Conservation (phyloP, 192 early-diverging fungal genomes). For the Kickxella alabastrina region DNA sequence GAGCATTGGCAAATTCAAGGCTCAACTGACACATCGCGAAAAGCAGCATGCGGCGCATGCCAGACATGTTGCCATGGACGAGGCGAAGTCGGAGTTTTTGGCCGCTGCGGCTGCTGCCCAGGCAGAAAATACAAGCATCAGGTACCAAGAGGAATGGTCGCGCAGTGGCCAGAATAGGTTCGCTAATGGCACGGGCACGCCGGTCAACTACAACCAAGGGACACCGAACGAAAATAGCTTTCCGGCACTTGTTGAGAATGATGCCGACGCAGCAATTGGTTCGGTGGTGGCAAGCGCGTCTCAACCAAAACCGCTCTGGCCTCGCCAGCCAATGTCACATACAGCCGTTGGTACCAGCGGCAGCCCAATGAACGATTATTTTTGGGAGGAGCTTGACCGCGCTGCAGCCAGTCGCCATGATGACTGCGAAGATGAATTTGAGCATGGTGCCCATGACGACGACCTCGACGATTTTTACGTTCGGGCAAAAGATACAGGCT, state of each 20-base stretch:
- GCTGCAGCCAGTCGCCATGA: constrained; percentile 5
- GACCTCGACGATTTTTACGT: constrained; percentile 22
- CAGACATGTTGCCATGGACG: constrained; percentile 20
- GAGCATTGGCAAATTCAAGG: constrained; percentile 24
- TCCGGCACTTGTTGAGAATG: constrained; percentile 18
- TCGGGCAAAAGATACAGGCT: constrained; percentile 7
- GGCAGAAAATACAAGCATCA: constrained; percentile 3
- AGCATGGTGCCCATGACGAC: constrained; percentile 6
- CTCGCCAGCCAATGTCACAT: constrained; percentile 15
- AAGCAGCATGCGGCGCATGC: constrained; percentile 46
- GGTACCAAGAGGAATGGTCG: constrained; percentile 9
- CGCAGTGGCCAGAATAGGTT: background rate
- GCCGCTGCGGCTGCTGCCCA: constrained; percentile 19
- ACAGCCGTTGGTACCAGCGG: background rate
- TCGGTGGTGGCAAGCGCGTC: too few relatives aligned
- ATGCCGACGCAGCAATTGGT: background rate
- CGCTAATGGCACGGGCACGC: background rate
- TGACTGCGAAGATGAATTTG: background rate
- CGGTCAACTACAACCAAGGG: background rate
- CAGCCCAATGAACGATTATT: constrained; percentile 1
- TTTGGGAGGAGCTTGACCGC: constrained; percentile 46
- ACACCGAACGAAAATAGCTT: constrained; percentile 32
- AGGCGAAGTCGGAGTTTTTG: constrained; percentile 25
- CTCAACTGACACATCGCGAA: constrained; percentile 36
- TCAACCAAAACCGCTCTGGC: constrained; percentile 16